phyloP scores from a whole-genome alignment of 2,329 filamentous ascomycete genomes.

The Huntiella decipiens region DNA sequence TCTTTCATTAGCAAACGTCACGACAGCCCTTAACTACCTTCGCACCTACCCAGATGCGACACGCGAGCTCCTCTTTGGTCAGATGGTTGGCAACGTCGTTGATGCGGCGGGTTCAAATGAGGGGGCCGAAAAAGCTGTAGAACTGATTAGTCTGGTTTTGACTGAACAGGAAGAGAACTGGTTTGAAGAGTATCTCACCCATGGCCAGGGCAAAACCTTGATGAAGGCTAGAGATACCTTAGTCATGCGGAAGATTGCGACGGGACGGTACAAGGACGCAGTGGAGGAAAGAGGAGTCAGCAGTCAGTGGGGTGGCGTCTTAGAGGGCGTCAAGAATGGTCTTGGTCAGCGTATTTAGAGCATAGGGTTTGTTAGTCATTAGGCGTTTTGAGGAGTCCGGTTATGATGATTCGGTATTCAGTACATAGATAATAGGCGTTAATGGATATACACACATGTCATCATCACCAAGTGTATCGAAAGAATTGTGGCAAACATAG shows the following conservation, averaged over 20 bases:
- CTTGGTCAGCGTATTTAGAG: constrained; percentile 13
- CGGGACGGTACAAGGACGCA: constrained; percentile 35
- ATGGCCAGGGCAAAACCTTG: constrained; percentile 43
- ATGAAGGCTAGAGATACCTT: constrained; percentile 53
- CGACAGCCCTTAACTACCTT: constrained; percentile 56
- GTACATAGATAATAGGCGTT: background rate
- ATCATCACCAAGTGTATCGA: no score
- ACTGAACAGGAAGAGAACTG: constrained; percentile 50
- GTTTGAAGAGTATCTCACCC: constrained; percentile 50
- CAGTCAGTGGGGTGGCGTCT: constrained; percentile 28
- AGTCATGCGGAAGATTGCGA: constrained; percentile 53
- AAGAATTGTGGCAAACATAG: no score
- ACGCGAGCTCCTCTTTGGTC: constrained; percentile 46
- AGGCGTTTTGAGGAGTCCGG: background rate
- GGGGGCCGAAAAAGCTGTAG: constrained; percentile 37
- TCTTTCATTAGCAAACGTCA: constrained; percentile 45
- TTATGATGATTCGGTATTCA: background rate
- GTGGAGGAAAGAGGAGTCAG: constrained; percentile 24
- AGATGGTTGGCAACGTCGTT: constrained; percentile 42
- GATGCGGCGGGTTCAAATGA: constrained; percentile 21
- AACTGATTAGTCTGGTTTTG: constrained; percentile 58
- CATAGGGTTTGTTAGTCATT: background rate
- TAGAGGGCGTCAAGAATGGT: constrained; percentile 33
- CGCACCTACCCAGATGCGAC: constrained; percentile 42
- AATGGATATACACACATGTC: no score